Evolutionary conservation across 2,329 filamentous ascomycete genomes (phyloP), one percentile per base, ranked within the genome.

Genomic region (Sphaerulina populicola): DNA sequence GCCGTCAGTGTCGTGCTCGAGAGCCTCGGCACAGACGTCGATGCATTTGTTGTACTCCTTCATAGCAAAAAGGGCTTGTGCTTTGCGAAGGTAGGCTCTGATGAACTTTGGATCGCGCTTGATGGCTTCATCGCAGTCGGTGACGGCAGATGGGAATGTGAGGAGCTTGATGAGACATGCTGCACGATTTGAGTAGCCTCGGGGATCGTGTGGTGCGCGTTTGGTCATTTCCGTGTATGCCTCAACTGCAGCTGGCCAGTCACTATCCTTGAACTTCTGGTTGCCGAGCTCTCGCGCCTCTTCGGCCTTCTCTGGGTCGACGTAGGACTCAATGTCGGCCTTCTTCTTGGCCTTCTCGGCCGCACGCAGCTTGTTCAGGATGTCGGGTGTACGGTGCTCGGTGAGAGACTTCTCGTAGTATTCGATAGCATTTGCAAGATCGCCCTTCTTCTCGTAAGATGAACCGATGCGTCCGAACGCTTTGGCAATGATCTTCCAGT

Each of bases 401-500:
- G 88, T 97, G 57, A 98, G 80, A 3, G 91, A 94, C 70, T 84
- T 88, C 72, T 95, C 84, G 78, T 91, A 98, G 76, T 87, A 88
- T 61, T 88, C 82, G 57, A 98, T 81, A 21, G 94, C 93, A 54
- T 83, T 80, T 49, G 78, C 69, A 9, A 93, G 74, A 62, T 97
- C 85, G 59, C 86, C 88, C 67, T 85, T 73, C 74, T 89, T 95
- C 77, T 98, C 93, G 68, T 97, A 89, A 0, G 91, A 83, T n/a
- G 83, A 80, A 58, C 93, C 93, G 61, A 98, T 94, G 62, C 93
- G 88, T 36, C 90, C 89, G 64, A 93, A 96, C n/a, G 91, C 80
- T 82, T 96, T 97, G 67, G 94, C 90, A 60, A 98, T 91, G 66
- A 90, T 79, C 81, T 98, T 98, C 78, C 97, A 98, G 73, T 98